Conservation (phyloP, 495 filamentous ascomycete species). For the Pseudevernia furfuracea region DNA sequence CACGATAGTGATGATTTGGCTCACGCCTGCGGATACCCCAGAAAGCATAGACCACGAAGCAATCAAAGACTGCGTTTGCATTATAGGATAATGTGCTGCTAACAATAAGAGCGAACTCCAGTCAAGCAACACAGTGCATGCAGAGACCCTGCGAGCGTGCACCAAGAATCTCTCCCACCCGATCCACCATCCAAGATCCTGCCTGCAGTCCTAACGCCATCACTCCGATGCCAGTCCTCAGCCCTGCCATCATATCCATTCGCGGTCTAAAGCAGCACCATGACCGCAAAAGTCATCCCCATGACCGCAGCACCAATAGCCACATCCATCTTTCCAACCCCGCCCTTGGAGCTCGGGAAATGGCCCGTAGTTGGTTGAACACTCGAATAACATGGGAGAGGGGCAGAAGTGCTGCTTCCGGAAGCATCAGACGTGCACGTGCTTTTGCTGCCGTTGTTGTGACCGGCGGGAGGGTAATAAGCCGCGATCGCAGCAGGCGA, state of each 20-base stretch:
- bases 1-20: neutral
- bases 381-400: neutral
- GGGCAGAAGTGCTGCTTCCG: neutral
- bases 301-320: neutral
- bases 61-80: neutral
- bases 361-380: neutral
- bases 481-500: neutral
- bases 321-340: neutral
- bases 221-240: neutral
- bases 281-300: neutral
- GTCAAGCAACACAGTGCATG: neutral
- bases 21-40: constrained; percentile 4
- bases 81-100: neutral
- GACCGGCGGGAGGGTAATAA: neutral
- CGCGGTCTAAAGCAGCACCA: neutral
- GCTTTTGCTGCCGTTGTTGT: neutral
- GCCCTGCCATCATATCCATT: neutral
- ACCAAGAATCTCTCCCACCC: neutral
- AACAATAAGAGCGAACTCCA: neutral
- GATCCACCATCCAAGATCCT: neutral
- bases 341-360: neutral
- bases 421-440: neutral
- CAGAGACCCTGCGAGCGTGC: neutral
- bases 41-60: constrained; percentile 1
- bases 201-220: neutral